Percentiles rank a stretch among this genome's conserved stretches.
These are phyloP conservation scores for Dactylonectria macrodidyma DNA, from an alignment of 2,329 filamentous ascomycete genomes.

Conservation along the genomic window DNA sequence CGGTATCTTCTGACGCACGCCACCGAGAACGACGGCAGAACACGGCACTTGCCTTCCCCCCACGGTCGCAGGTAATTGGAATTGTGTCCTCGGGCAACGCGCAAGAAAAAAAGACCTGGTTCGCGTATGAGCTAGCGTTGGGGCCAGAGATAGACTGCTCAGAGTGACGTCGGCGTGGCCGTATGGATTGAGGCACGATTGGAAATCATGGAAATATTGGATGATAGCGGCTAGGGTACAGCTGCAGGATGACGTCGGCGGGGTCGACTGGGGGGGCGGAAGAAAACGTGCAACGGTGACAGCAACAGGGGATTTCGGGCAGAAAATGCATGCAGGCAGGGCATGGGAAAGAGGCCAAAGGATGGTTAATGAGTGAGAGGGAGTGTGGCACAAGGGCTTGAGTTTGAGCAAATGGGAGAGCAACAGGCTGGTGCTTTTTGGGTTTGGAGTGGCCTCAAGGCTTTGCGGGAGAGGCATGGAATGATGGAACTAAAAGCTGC, in stretches of 20 bases:
- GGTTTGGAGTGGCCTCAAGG: background rate
- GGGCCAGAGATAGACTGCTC: background rate
- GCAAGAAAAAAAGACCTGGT: background rate
- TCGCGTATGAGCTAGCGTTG: background rate
- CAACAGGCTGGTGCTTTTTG: background rate
- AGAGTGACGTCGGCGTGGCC: slow-evolving; percentile 8
- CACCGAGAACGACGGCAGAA: too few species aligned
- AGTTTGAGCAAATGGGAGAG: too few species aligned
- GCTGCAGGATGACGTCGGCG: slow-evolving; percentile 33
- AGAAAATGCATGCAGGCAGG: background rate
- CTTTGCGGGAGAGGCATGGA: background rate
- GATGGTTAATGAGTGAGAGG: background rate
- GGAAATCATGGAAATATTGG: background rate
- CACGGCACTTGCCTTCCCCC: background rate
- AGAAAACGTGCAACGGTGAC: slow-evolving; percentile 1
- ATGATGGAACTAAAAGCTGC: background rate
- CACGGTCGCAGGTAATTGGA: background rate
- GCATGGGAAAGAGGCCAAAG: background rate
- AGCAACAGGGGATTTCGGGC: slow-evolving; percentile 7
- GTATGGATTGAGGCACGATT: background rate
- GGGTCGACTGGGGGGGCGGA: slow-evolving; percentile 5
- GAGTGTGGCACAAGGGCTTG: too few species aligned
- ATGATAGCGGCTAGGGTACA: background rate
- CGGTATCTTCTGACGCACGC: too few species aligned
- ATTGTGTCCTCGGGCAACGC: background rate